phyloP scores from a whole-genome alignment of 805 yeast genomes.

The Dipodascus geniculatus region DNA sequence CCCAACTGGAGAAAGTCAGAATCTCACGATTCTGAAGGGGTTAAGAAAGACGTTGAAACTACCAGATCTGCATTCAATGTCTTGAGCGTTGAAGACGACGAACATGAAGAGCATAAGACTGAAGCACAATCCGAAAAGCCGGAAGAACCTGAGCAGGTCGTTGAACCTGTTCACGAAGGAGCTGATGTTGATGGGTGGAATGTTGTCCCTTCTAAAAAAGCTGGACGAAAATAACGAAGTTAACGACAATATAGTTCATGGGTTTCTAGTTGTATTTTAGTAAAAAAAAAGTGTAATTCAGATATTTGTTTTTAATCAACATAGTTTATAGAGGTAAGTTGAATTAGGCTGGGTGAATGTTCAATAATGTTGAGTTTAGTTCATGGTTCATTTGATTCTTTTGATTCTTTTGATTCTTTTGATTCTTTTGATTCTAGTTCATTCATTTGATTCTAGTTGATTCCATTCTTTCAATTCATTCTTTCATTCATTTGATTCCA shows the following conservation, averaged over 20 bases:
- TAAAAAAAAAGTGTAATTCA: not conserved
- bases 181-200: constrained; percentile 17
- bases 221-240: constrained; percentile 8
- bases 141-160: constrained; percentile 10
- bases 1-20: constrained; percentile 8
- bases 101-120: constrained; percentile 7
- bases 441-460: too few species aligned
- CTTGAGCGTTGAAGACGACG: constrained; percentile 6
- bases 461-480: too few species aligned
- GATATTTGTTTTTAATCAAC: not conserved
- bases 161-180: constrained; percentile 3
- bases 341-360: too few species aligned
- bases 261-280: not conserved
- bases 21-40: not conserved
- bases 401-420: too few species aligned
- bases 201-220: constrained; percentile 14
- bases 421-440: too few species aligned
- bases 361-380: too few species aligned
- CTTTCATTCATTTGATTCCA: too few species aligned
- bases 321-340: not conserved
- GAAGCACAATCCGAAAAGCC: constrained; percentile 7
- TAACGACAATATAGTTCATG: constrained; percentile 1
- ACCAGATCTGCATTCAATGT: constrained; percentile 1
- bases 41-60: not conserved
- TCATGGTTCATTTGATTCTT: too few species aligned